Evolutionary conservation across 768 basidiomycete genomes (phyloP), one percentile per base, ranked within the genome.

Genomic region (Kwoniella heveanensis): DNA sequence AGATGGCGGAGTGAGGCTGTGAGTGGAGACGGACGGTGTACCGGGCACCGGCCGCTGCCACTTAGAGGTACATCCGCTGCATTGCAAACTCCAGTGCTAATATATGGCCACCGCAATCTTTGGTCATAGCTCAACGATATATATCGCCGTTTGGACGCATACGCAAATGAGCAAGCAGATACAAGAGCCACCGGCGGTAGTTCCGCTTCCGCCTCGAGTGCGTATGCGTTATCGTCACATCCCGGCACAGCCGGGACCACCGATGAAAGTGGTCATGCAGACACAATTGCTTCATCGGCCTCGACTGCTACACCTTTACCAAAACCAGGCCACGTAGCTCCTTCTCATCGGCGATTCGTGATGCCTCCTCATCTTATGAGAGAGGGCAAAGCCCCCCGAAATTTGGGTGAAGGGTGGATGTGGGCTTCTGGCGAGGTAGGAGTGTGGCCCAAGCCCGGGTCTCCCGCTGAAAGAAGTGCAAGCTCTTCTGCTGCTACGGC

Each of bases 1-100:
- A 54, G 62, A 21, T 79, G 78, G 78, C 54, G 78, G n/a, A 70
- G 69, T 50, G 59, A 64, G 8, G 29, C 71, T 48, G 78, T 79
- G 60, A 68, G 76, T 62, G n/a, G n/a, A n/a, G n/a, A n/a, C n/a
- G n/a, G n/a, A n/a, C n/a, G n/a, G n/a, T n/a, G n/a, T n/a, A n/a
- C n/a, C n/a, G n/a, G n/a, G n/a, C n/a, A n/a, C n/a, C n/a, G n/a
- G n/a, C n/a, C n/a, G n/a, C n/a, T n/a, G n/a, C n/a, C n/a, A n/a
- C n/a, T n/a, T n/a, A n/a, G n/a, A n/a, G n/a, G n/a, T n/a, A n/a
- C n/a, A n/a, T n/a, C n/a, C n/a, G n/a, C n/a, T n/a, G n/a, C n/a
- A n/a, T n/a, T n/a, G n/a, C n/a, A n/a, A n/a, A n/a, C n/a, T n/a
- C n/a, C n/a, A n/a, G n/a, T n/a, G n/a, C n/a, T n/a, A n/a, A n/a